Percentiles rank a stretch among this genome's conserved stretches.
phyloP scores from a whole-genome alignment of 2,329 filamentous ascomycete genomes.

The Hypoxylon sp. region DNA sequence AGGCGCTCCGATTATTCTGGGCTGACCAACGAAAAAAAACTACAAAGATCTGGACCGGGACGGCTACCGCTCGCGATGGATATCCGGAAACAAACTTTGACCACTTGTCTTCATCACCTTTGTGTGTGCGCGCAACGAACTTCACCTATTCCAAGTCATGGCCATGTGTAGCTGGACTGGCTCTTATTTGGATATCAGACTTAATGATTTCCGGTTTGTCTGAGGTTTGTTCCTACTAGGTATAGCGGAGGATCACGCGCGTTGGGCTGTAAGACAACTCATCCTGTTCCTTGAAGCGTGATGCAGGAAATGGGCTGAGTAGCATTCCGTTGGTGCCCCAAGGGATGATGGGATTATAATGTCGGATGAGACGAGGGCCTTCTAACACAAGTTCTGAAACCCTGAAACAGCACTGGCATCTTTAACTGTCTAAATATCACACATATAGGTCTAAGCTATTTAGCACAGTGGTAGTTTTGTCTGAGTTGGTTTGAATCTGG shows the following conservation, averaged over 20 bases:
- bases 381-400: neutral
- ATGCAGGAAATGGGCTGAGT: constrained; percentile 6
- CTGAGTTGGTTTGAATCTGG: too few species aligned
- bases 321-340: constrained; percentile 3
- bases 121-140: neutral
- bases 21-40: neutral
- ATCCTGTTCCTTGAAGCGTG: neutral
- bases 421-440: neutral
- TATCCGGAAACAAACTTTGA: neutral
- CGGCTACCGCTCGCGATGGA: neutral
- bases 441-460: neutral
- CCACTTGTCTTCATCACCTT: neutral
- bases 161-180: neutral
- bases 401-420: neutral
- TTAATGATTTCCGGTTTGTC: neutral
- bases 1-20: neutral
- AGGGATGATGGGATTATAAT: neutral
- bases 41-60: neutral
- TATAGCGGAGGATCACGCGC: neutral
- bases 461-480: neutral
- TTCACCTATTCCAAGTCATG: neutral
- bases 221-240: neutral
- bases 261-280: constrained; percentile 2
- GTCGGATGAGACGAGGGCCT: neutral
- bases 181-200: neutral